These are phyloP conservation scores for Plasmodium vinckei DNA, from an alignment of 169 alveolate species.

Conservation along the genomic window DNA sequence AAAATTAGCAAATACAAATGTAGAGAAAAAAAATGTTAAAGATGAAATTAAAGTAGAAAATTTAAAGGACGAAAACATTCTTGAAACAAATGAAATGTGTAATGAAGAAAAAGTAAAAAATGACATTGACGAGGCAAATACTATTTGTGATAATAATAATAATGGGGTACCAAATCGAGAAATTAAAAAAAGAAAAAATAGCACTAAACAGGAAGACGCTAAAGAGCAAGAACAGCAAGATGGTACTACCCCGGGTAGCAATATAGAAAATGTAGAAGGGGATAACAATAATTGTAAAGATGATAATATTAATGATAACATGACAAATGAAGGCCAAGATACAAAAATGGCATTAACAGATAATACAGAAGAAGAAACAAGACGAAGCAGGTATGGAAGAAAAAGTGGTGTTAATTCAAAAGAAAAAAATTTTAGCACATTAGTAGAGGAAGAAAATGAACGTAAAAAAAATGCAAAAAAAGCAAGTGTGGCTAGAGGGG, in stretches of 20 bases:
- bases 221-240: not conserved
- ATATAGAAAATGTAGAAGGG: constrained; percentile 3
- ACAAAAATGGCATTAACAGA: not conserved
- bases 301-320: not conserved
- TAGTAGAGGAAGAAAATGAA: constrained; percentile 37
- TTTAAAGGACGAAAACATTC: not conserved
- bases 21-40: not conserved
- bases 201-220: not conserved
- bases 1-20: not conserved
- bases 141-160: not conserved
- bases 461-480: constrained; percentile 11
- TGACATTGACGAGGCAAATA: not conserved
- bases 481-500: constrained; percentile 4
- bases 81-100: not conserved
- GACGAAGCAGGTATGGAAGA: constrained; percentile 31
- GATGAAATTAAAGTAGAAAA: not conserved
- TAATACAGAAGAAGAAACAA: constrained; percentile 11
- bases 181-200: not conserved
- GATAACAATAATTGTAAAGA: not conserved
- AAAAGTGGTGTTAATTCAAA: constrained; percentile 51
- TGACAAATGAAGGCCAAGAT: not conserved
- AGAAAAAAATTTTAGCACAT: constrained; percentile 22
- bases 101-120: not conserved
- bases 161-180: not conserved
- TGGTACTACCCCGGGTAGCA: not conserved